Conservation (phyloP, 2,329 filamentous ascomycete genomes). For the Xylaria sp. region DNA sequence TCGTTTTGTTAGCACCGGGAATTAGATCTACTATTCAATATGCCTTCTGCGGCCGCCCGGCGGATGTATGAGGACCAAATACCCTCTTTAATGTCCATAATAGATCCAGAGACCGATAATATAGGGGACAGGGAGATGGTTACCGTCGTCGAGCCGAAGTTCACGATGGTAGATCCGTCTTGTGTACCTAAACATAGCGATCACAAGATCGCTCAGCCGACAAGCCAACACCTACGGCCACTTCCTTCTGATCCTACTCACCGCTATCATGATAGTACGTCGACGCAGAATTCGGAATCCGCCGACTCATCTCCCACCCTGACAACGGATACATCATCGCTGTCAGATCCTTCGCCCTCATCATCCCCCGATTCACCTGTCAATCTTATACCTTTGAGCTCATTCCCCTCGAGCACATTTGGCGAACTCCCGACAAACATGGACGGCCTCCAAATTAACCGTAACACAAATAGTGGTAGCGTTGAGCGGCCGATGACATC, state of each 20-base stretch:
- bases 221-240: conserved; percentile 53
- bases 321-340: conserved; percentile 88
- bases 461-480: conserved; percentile 49
- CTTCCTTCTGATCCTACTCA: conserved; percentile 64
- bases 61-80: conserved; percentile 75
- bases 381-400: conserved; percentile 75
- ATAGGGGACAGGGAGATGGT: conserved; percentile 65
- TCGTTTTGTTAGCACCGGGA: neutral
- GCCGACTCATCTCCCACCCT: conserved; percentile 94
- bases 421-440: conserved; percentile 56
- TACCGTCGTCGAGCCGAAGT: conserved; percentile 64
- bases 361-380: conserved; percentile 91
- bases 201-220: conserved; percentile 46
- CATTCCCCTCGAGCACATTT: conserved; percentile 72
- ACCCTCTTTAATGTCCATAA: conserved; percentile 80
- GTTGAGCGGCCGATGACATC: conserved; percentile 71
- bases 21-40: conserved; percentile 51
- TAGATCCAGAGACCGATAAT: conserved; percentile 69
- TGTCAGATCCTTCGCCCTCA: conserved; percentile 90
- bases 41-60: conserved; percentile 70
- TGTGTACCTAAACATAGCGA: conserved; percentile 49
- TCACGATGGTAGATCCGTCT: conserved; percentile 59
- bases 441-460: conserved; percentile 55
- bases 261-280: conserved; percentile 80
- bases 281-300: conserved; percentile 81